These are phyloP conservation scores for Bipolaris bicolor DNA, from an alignment of 2,329 filamentous ascomycete species.

Conservation along the genomic window DNA sequence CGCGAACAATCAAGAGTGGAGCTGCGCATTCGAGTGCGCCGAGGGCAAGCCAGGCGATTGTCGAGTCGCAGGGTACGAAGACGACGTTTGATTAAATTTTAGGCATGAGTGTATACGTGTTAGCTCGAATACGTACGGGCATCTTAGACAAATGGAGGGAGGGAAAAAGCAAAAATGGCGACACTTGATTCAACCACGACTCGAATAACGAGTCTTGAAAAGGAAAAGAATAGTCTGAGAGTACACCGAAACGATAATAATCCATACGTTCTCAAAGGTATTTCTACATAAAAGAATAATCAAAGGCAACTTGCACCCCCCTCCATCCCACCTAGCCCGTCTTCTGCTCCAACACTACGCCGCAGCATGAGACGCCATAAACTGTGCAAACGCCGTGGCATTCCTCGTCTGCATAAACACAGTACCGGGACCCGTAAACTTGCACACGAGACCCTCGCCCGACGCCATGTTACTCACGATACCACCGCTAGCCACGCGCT, in stretches of 20 bases:
- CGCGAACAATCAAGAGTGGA: constrained; percentile 53
- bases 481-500: constrained; percentile 87
- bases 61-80: constrained; percentile 80
- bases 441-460: constrained; percentile 90
- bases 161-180: no score
- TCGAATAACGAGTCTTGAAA: no score
- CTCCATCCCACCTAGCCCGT: no score
- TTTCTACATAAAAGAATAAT: no score
- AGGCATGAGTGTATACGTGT: not conserved
- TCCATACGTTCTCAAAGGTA: no score
- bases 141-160: constrained; percentile 52
- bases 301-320: not conserved
- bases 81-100: constrained; percentile 70
- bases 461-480: constrained; percentile 86
- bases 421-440: constrained; percentile 86
- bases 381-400: constrained; percentile 65
- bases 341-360: not conserved
- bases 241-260: no score
- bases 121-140: not conserved
- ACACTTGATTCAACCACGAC: not conserved
- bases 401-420: constrained; percentile 94
- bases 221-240: no score
- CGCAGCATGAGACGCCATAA: constrained; percentile 49
- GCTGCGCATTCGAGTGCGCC: constrained; percentile 56
- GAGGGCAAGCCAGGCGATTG: constrained; percentile 78